Percentiles rank a stretch among this genome's conserved stretches.
Conservation (phyloP, 208 protist species). For the Leishmania gerbilli region DNA sequence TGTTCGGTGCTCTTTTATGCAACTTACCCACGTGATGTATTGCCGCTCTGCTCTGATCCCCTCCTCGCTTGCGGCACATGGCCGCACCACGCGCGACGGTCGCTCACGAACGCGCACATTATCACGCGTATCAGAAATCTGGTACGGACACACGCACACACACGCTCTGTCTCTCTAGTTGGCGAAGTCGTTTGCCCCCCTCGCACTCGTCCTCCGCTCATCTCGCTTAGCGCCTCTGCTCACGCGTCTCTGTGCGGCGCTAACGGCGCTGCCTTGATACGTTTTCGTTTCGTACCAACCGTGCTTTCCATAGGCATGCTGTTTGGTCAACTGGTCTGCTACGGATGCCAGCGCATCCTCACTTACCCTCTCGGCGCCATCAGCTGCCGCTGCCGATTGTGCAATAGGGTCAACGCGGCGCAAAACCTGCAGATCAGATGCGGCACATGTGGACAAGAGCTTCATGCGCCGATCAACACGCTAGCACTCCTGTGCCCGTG, state of each 20-base stretch:
- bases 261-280: neutral
- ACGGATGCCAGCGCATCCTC: conserved; percentile 64
- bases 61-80: neutral
- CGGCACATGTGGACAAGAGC: conserved; percentile 35
- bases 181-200: conserved; percentile 14
- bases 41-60: neutral
- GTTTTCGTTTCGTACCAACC: neutral
- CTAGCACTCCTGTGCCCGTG: conserved; percentile 68
- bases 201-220: neutral
- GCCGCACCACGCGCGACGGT: neutral
- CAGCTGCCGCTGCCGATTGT: conserved; percentile 78
- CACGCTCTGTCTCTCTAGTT: neutral
- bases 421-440: conserved; percentile 62
- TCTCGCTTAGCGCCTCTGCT: neutral
- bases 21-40: neutral
- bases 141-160: neutral
- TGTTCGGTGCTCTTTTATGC: neutral
- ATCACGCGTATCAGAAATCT: neutral
- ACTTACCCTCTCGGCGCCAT: conserved; percentile 71
- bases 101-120: neutral
- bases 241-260: neutral
- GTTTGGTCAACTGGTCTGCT: conserved; percentile 71
- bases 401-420: conserved; percentile 62
- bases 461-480: conserved; percentile 82
- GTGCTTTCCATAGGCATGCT: conserved; percentile 27